Conservation (phyloP, 2,329 filamentous ascomycete species). For the Penicillium hesseltinei region DNA sequence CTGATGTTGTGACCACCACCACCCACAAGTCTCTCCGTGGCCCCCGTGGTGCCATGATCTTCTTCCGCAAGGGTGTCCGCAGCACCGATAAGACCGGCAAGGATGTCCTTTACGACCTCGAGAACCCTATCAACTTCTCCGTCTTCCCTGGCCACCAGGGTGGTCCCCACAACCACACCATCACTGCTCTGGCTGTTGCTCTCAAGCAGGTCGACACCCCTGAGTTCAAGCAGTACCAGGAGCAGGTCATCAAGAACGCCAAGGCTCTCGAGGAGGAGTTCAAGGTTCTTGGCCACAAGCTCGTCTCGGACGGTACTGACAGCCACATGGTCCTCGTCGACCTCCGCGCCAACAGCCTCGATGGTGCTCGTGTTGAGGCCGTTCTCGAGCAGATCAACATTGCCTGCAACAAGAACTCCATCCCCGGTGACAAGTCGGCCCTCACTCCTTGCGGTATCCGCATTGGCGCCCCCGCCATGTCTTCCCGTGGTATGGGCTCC, state of each 20-base stretch:
- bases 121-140: conserved; percentile 88
- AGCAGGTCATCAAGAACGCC: conserved; percentile 84
- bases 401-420: conserved; percentile 99
- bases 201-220: conserved; percentile 87
- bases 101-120: conserved; percentile 84
- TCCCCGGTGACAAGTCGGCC: conserved; percentile 95
- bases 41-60: conserved; percentile 95
- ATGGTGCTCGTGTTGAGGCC: conserved; percentile 89
- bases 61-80: conserved; percentile 91
- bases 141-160: conserved; percentile 98
- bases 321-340: conserved; percentile 95
- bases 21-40: conserved; percentile 97
- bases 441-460: conserved; percentile 92
- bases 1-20: conserved; percentile 95
- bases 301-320: conserved; percentile 93
- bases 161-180: conserved; percentile 98
- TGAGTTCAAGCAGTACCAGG: conserved; percentile 91
- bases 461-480: conserved; percentile 97
- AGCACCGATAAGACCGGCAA: conserved; percentile 83
- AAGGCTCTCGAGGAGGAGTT: conserved; percentile 80
- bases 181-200: conserved; percentile 89
- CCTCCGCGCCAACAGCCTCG: conserved; percentile 81
- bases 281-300: conserved; percentile 69
- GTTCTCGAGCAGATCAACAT: conserved; percentile 98
- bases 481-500: conserved; percentile 86